Evolutionary conservation across 2,329 filamentous ascomycete genomes (phyloP).

Genomic region (Domatiomyces catenatus): DNA sequence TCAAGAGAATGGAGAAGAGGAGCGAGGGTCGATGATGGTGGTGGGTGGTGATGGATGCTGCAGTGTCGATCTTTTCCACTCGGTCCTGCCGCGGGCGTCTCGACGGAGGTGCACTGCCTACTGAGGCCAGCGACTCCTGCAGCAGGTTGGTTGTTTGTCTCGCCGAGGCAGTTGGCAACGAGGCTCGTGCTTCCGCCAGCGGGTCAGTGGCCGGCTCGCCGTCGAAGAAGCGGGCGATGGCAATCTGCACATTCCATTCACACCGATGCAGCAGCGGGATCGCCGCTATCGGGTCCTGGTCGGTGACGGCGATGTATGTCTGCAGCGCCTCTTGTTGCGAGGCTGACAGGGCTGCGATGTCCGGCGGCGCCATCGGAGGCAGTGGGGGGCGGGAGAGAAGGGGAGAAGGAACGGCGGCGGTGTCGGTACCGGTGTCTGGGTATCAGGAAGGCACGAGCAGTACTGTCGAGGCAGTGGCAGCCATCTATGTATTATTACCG

Average conservation of each 20-base stretch:
- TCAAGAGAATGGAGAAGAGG: conserved; percentile 60
- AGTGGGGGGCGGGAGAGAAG: neutral
- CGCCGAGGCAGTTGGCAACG: conserved; percentile 45
- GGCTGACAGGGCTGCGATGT: conserved; percentile 53
- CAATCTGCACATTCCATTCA: conserved; percentile 97
- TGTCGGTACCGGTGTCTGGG: neutral
- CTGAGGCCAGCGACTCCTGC: conserved; percentile 38
- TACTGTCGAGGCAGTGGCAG: neutral
- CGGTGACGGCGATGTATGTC: conserved; percentile 76
- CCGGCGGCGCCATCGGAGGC: conserved; percentile 31
- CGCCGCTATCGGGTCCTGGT: conserved; percentile 62
- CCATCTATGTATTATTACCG: neutral
- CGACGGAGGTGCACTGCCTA: conserved; percentile 16
- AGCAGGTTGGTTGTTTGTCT: conserved; percentile 61
- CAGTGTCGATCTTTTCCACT: conserved; percentile 55
- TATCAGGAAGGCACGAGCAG: neutral
- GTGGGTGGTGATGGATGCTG: conserved; percentile 47
- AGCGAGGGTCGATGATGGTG: conserved; percentile 50
- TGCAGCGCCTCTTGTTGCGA: conserved; percentile 72
- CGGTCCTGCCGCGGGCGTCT: conserved; percentile 10
- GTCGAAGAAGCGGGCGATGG: conserved; percentile 94
- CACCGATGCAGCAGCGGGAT: conserved; percentile 67
- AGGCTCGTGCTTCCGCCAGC: conserved; percentile 57
- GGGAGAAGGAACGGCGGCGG: neutral
- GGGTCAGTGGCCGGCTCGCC: conserved; percentile 68